Conservation (phyloP, 2,329 filamentous ascomycete genomes). For the Lachnellula hyalina region DNA sequence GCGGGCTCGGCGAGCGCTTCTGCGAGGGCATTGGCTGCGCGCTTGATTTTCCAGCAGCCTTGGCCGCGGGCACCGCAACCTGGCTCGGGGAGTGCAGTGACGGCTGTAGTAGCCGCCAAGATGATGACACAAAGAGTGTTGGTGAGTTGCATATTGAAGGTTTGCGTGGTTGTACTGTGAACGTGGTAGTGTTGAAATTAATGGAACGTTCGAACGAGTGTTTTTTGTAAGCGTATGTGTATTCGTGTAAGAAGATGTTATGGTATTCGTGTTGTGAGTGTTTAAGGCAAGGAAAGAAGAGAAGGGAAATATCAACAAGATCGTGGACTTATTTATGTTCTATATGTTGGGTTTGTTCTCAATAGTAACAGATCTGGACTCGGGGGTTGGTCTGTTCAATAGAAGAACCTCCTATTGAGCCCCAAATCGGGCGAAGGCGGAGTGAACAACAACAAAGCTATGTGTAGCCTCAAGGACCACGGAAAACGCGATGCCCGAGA, state of each 20-base stretch:
- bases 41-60: constrained; percentile 12
- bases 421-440: constrained; percentile 8
- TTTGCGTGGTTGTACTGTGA: constrained; percentile 1
- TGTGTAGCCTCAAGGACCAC: neutral
- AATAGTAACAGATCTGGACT: constrained; percentile 1
- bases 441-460: constrained; percentile 8
- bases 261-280: too few species aligned
- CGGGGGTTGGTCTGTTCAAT: neutral
- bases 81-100: constrained; percentile 25
- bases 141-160: constrained; percentile 42
- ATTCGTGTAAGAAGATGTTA: too few species aligned
- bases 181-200: constrained; percentile 1
- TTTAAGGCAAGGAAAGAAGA: constrained; percentile 4
- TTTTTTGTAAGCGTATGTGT: neutral
- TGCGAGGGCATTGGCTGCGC: constrained; percentile 30
- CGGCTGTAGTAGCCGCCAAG: constrained; percentile 35
- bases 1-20: constrained; percentile 22
- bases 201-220: neutral
- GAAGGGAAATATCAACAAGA: neutral
- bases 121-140: constrained; percentile 36
- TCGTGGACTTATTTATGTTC: constrained; percentile 1
- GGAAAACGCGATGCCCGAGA: neutral
- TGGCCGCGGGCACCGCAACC: constrained; percentile 1
- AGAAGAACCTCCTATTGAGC: constrained; percentile 18
- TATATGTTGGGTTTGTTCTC: constrained; percentile 5